phyloP scores from a whole-genome alignment of 1,139 yeast genomes.

The Geotrichum citri-aurantii region DNA sequence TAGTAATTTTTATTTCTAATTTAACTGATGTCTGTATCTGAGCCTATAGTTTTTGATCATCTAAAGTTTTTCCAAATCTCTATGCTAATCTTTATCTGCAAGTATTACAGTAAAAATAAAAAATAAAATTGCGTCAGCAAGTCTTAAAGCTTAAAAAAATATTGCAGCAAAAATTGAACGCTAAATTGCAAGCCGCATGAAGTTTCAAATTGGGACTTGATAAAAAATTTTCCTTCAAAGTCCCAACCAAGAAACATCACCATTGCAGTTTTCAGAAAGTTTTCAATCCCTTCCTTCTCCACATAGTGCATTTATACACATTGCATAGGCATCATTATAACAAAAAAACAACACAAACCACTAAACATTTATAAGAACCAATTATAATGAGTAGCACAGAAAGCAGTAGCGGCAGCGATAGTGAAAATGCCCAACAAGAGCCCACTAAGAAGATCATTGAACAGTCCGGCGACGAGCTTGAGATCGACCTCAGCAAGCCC shows the following conservation, averaged over 20 bases:
- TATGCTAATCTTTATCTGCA: too few species aligned
- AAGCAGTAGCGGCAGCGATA: constrained; percentile 8
- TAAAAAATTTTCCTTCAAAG: not conserved
- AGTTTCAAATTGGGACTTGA: not conserved
- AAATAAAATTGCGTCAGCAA: too few species aligned
- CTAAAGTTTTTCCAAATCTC: too few species aligned
- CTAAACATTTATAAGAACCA: not conserved
- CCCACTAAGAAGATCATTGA: constrained; percentile 8
- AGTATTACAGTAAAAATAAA: too few species aligned
- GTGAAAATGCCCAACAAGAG: constrained; percentile 5
- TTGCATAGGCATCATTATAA: not conserved
- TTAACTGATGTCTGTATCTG: too few species aligned
- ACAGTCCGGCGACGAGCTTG: constrained; percentile 47
- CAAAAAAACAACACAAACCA: not conserved
- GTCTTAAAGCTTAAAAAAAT: not conserved
- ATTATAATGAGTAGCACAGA: constrained; percentile 8
- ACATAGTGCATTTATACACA: not conserved
- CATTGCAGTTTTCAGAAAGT: not conserved
- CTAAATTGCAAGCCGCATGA: not conserved
- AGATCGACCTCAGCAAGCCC: constrained; percentile 69
- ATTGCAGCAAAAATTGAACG: not conserved
- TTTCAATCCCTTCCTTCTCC: not conserved
- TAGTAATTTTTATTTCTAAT: too few species aligned
- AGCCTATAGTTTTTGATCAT: too few species aligned
- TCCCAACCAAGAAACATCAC: not conserved